Evolutionary conservation across 2,329 filamentous ascomycete species (phyloP), one percentile per base, ranked within the genome.

Genomic region (Neurospora sp.): DNA sequence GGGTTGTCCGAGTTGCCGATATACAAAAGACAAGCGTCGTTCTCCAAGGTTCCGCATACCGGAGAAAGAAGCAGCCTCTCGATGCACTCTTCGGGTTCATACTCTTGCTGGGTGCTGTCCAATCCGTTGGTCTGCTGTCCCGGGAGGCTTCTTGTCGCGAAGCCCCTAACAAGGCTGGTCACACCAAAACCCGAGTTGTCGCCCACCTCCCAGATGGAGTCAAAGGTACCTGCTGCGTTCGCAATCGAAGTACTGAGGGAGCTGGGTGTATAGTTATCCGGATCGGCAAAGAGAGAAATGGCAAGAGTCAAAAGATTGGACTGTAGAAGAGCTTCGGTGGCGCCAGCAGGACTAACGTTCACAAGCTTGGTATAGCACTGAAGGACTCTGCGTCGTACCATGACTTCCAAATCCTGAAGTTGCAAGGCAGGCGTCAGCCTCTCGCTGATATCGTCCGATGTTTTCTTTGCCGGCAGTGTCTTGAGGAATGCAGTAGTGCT

Each of bases 181-280:
- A 99, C 90, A 2, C 96, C 96, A 79, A 97, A 98, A 0, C 94
- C 95, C 75, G 90, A 94, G 77, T 98, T 98, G 78, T 99, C 96
- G 9, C 90, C 91, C 7, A 97, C 88, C 73, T 98, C 95, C 96
- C 96, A 99, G 46, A 99, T 88, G 0, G 90, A 94, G 76, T 99
- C 96, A 76, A 98, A 97, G 2, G 89, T 91, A 6, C 92, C 93
- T 1, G 93, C 92, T 17, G 94, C 92, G 74, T 91, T 96, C 19
- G 95, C 95, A 76, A 99, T 97, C 0, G 94, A 93, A 15, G 93
- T 91, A 76, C 95, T 97, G 67, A 98, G 79, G 1, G 93, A 95
- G 75, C 89, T 95, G 17, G 92, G 90, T 0, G 89, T 89, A 77
- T 97, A 96, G 76, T 93, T 93, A 70, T 96, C 93, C 0, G 95